Evolutionary conservation across 345 rosid genomes (phyloP).

Genomic region (Camelina hispida): DNA sequence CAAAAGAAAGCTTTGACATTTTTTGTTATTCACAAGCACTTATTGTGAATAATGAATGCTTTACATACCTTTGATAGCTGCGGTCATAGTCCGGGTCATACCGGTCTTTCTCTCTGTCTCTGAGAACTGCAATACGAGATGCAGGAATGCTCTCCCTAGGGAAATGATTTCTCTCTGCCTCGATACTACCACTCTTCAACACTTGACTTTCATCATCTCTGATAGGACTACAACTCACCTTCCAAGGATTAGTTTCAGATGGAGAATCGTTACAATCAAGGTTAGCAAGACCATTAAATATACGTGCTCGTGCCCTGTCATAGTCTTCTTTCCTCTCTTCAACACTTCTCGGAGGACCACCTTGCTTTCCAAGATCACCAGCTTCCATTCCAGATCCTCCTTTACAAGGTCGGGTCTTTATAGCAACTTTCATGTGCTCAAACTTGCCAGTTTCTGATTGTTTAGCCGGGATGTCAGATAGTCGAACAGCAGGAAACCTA

Average conservation of each 20-base stretch:
- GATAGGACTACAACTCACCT: slow-evolving; percentile 33
- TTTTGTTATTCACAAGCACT: not conserved
- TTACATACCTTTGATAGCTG: slow-evolving; percentile 65
- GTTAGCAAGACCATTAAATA: slow-evolving; percentile 63
- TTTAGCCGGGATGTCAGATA: slow-evolving; percentile 74
- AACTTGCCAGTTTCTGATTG: slow-evolving; percentile 63
- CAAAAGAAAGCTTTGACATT: not conserved
- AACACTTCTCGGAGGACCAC: slow-evolving; percentile 58
- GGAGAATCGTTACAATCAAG: slow-evolving; percentile 54
- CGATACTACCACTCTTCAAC: slow-evolving; percentile 47
- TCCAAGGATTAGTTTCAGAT: slow-evolving; percentile 41
- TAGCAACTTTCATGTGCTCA: slow-evolving; percentile 64
- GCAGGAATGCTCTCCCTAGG: slow-evolving; percentile 51
- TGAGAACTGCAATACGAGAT: slow-evolving; percentile 81
- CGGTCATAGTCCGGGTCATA: slow-evolving; percentile 90
- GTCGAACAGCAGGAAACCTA: slow-evolving; percentile 62
- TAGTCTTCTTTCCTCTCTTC: slow-evolving; percentile 97
- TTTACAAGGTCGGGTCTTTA: slow-evolving; percentile 62
- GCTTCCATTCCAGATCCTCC: slow-evolving; percentile 45
- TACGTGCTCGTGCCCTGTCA: slow-evolving; percentile 85
- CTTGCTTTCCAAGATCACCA: slow-evolving; percentile 54
- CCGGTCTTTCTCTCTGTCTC: slow-evolving; percentile 89
- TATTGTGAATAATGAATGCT: not conserved
- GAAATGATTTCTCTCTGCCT: slow-evolving; percentile 50
- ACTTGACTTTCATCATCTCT: slow-evolving; percentile 67